Base-by-base conservation (phyloP, 2,329 filamentous ascomycete genomes). In the Monosporascus sp. region DNA sequence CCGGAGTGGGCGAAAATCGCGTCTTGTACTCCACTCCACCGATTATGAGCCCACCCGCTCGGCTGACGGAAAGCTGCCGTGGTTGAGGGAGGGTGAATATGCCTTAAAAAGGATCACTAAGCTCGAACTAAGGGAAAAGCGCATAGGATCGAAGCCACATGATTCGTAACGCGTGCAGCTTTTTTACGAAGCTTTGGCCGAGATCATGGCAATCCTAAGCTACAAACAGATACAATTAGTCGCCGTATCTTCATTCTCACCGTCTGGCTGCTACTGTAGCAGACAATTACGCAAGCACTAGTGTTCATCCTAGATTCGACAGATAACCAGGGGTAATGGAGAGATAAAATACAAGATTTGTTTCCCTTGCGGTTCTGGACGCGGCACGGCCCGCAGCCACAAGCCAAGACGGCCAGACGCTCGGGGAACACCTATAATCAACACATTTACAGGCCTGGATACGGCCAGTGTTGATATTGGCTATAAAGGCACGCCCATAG, bases 101-200 rank as follows among this genome's bases (percentile, higher is more conserved):
- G 53, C 50, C n/a, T 49, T 51, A 56, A 22, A 25, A 24, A 20
- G 6, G 6, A 5, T 14, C 24, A 25, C 56, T 57, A 56, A 60
- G 55, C 57, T 54, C 54, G 56, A 48, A 54, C 52, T 55, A 59
- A 56, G 60, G 59, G 54, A 57, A 14, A 54, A 55, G 54, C 62
- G 64, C 64, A 66, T 66, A 56, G 58, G 49, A 51, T 58, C 56
- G 59, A 60, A 60, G 60, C 57, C 64, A 66, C 64, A 66, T 66
- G 64, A 66, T 63, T 62, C 54, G 45, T 50, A 54, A 24, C 55
- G 55, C 57, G 59, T 57, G 61, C 64, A 56, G 58, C n/a, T 54
- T 48, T 54, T 54, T 54, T 54, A 53, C 38, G 46, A 54, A 52
- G 51, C 57, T 54, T 56, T 53, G 45, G 54, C 54, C 47, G 51